Conservation (phyloP, 2,329 filamentous ascomycete species). For the Pseudomassariella vexata region DNA sequence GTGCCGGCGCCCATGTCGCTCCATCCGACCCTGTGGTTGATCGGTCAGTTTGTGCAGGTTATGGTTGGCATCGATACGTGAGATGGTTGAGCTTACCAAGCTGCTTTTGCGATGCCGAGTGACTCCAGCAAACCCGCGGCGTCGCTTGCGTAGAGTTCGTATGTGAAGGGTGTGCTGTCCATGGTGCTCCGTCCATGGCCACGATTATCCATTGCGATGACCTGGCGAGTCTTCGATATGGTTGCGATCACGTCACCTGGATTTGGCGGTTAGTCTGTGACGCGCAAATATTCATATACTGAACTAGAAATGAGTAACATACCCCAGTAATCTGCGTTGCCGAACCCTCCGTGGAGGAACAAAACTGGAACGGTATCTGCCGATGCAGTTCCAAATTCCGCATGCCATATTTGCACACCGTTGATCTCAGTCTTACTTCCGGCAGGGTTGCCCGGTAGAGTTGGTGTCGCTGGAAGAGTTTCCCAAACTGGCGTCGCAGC, state of each 20-base stretch:
- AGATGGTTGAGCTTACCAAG: too few relatives aligned
- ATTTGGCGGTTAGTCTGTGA: not conserved
- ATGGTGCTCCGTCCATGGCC: slow-evolving; percentile 34
- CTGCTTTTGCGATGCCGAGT: slow-evolving; percentile 22
- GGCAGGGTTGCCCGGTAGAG: slow-evolving; percentile 27
- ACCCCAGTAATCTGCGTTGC: slow-evolving; percentile 32
- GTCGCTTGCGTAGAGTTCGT: slow-evolving; percentile 29
- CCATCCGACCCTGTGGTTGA: too few relatives aligned
- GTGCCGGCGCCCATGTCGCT: slow-evolving; percentile 34
- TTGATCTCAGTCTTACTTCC: slow-evolving; percentile 24
- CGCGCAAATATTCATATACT: not conserved
- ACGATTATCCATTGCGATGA: slow-evolving; percentile 34
- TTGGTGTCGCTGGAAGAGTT: slow-evolving; percentile 31
- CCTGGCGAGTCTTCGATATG: slow-evolving; percentile 26
- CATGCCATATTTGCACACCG: slow-evolving; percentile 32
- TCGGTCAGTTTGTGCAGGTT: too few relatives aligned
- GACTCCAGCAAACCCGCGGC: slow-evolving; percentile 24
- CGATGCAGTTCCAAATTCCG: slow-evolving; percentile 31
- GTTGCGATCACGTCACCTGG: slow-evolving; percentile 28
- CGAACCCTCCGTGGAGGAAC: slow-evolving; percentile 33
- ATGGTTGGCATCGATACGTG: slow-evolving; percentile 1
- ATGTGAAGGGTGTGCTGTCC: slow-evolving; percentile 29
- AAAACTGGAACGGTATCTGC: slow-evolving; percentile 28
- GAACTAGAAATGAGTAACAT: not conserved
- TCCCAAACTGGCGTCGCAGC: slow-evolving; percentile 24